Evolutionary conservation across 2,329 filamentous ascomycete species (phyloP).

Genomic region (Hortaea sp.): DNA sequence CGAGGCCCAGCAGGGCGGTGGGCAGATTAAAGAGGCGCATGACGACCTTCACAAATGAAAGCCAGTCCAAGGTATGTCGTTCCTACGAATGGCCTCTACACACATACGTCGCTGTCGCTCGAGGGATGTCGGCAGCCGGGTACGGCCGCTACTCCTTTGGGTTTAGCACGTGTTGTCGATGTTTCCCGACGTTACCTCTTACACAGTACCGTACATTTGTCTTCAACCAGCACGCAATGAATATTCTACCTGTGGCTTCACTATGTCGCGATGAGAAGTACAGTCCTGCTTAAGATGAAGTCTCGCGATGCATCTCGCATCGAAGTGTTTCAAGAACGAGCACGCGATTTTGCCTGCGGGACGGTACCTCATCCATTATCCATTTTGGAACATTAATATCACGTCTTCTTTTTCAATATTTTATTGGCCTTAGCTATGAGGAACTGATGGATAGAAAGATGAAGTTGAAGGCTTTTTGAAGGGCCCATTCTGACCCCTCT

Average conservation of each 20-base stretch:
- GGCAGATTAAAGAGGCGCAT: slow-evolving; percentile 20
- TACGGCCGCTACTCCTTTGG: background rate
- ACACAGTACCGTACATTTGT: background rate
- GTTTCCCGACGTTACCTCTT: too few relatives aligned
- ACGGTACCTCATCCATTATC: too few relatives aligned
- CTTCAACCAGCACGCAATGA: background rate
- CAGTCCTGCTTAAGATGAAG: too few relatives aligned
- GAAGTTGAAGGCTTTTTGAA: background rate
- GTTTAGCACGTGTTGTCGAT: background rate
- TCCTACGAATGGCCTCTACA: background rate
- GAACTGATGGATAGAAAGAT: too few relatives aligned
- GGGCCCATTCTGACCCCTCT: background rate
- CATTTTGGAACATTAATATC: too few relatives aligned
- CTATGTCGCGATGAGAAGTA: too few relatives aligned
- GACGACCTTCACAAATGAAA: background rate
- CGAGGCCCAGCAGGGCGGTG: slow-evolving; percentile 16
- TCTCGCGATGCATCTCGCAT: too few relatives aligned
- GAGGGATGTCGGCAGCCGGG: background rate
- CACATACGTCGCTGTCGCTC: background rate
- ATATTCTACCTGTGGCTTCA: too few relatives aligned
- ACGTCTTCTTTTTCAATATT: too few relatives aligned
- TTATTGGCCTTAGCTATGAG: too few relatives aligned
- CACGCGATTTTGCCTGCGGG: too few relatives aligned
- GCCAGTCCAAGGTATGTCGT: background rate
- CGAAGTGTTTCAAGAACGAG: too few relatives aligned